phyloP scores from a whole-genome alignment of 2,329 filamentous ascomycete species.

The Ophiostoma piceae region DNA sequence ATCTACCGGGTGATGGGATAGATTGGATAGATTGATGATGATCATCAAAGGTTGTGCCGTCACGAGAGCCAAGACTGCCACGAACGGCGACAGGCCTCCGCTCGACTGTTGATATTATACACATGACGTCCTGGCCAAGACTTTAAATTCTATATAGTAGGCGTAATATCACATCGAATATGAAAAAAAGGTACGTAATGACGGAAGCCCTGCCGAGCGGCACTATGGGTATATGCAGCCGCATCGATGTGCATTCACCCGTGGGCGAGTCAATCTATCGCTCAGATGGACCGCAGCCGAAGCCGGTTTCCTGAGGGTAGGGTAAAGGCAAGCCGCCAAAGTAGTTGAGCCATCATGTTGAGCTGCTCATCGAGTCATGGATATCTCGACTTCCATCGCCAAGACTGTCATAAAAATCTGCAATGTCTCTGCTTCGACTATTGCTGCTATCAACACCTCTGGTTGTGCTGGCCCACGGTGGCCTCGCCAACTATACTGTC shows the following conservation, averaged over 20 bases:
- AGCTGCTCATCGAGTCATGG: neutral
- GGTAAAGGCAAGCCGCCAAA: no score
- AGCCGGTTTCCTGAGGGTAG: neutral
- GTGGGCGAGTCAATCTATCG: neutral
- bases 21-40: neutral
- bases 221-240: neutral
- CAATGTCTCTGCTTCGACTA: neutral
- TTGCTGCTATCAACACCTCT: neutral
- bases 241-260: neutral
- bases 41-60: neutral
- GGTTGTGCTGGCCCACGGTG: neutral
- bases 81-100: neutral
- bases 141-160: neutral
- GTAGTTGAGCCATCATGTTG: neutral
- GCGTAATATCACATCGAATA: neutral
- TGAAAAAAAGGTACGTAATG: neutral
- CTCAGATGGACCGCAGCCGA: neutral
- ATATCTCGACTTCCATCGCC: neutral
- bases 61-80: neutral
- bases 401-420: neutral
- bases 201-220: neutral
- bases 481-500: neutral
- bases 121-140: neutral
- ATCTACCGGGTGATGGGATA: neutral
- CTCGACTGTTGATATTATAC: neutral